Percentiles rank a stretch among this genome's conserved stretches.
Conservation (phyloP, 805 yeast genomes). For the Naumovozyma baii region DNA sequence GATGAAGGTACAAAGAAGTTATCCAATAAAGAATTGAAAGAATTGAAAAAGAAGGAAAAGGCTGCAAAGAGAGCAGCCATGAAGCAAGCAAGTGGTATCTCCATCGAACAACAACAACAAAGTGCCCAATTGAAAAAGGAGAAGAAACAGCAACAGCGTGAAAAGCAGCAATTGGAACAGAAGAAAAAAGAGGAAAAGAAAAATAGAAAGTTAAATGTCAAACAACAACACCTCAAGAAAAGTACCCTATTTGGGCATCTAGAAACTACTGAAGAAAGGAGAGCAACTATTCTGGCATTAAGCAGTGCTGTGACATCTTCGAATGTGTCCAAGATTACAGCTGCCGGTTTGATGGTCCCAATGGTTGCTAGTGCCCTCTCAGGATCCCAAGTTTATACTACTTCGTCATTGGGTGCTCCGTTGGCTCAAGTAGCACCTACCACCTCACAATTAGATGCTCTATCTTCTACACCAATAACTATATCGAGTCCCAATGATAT, state of each 20-base stretch:
- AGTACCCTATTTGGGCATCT: slow-evolving; percentile 70
- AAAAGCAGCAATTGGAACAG: slow-evolving; percentile 41
- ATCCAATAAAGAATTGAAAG: slow-evolving; percentile 77
- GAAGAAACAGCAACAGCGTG: slow-evolving; percentile 33
- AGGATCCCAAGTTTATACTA: slow-evolving; percentile 17
- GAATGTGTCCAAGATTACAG: slow-evolving; percentile 28
- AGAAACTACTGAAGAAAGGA: slow-evolving; percentile 71
- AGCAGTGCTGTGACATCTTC: slow-evolving; percentile 28
- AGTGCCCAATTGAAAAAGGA: slow-evolving; percentile 37
- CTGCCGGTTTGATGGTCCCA: slow-evolving; percentile 29
- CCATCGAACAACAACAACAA: slow-evolving; percentile 32
- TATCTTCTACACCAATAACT: slow-evolving; percentile 4
- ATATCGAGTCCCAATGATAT: slow-evolving; percentile 10
- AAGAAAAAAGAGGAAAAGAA: slow-evolving; percentile 45
- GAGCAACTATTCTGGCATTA: slow-evolving; percentile 30
- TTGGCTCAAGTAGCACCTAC: slow-evolving; percentile 1
- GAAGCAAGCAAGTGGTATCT: slow-evolving; percentile 57
- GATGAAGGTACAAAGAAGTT: slow-evolving; percentile 31
- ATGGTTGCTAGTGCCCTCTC: slow-evolving; percentile 21
- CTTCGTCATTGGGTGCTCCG: slow-evolving; percentile 10
- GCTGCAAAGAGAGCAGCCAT: slow-evolving; percentile 88
- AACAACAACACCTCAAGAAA: slow-evolving; percentile 29
- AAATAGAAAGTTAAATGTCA: slow-evolving; percentile 29
- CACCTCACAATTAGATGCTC: slow-evolving; percentile 2
- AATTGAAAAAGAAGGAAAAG: slow-evolving; percentile 79